Base-by-base conservation (phyloP, 2,329 filamentous ascomycete species). In the Colletotrichum salicis region DNA sequence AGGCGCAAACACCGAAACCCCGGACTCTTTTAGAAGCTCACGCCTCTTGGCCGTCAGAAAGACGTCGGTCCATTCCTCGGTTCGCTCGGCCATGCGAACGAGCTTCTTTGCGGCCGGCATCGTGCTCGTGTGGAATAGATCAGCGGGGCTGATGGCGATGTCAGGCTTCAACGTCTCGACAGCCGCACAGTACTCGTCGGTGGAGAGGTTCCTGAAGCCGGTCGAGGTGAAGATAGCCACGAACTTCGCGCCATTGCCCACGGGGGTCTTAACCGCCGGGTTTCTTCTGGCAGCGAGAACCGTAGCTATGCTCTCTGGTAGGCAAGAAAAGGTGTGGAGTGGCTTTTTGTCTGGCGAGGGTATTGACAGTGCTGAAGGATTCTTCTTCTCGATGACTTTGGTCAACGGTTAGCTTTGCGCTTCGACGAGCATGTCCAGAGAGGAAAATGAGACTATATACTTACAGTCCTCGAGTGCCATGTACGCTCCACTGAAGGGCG, bases 401-500 rank as follows among this genome's bases (percentile, higher is more conserved):
- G 51, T 19, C 11, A 4, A 45, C 24, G 55, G 61, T 72, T 27
- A 67, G 70, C 33, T 41, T 45, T 31, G 37, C 6, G 37, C 15
- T 15, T 7, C 15, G 37, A 41, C 13, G 19, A 5, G 19, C 15
- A 41, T 3, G 15, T 41, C 19, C 7, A 13, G 15, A 8, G 24
- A 48, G 33, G 81, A 5, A 31, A 15, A 24, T n/a, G 4, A 15
- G 11, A 62, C 6, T 3, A 29, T 29, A 4, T 29, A 82, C 93
- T 82, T 87, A 98, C 96, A 98, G 82, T 99, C 96, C 86, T 99
- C 96, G 33, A 98, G 84, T 0, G 93, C 94, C 77, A 96, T 85
- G 79, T 97, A 97, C 3, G 94, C 86, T 31, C 93, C 93, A 33
- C 85, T 84, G 71, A 97, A 86, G 5, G 87, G 80, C 1, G 91